A percentile compares a stretch with the other conserved stretches of the same genome.
Evolutionary conservation across 345 rosid genomes (phyloP).

Genomic region (Brassica carinata): DNA sequence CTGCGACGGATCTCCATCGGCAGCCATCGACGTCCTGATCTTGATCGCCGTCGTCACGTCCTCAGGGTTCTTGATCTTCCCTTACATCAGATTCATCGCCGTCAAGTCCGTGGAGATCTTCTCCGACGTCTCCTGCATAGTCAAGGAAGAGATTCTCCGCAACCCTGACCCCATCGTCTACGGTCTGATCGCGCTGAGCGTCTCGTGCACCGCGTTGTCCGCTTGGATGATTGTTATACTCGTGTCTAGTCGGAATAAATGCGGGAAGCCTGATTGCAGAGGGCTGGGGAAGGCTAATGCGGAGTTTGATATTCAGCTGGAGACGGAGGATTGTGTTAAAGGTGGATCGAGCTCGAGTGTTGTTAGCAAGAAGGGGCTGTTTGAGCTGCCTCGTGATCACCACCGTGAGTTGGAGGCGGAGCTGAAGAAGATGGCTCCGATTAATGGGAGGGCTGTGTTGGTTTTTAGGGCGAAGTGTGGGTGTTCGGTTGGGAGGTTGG

Average conservation of each 20-base stretch:
- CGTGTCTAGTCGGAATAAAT: constrained; percentile 60
- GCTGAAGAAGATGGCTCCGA: constrained; percentile 81
- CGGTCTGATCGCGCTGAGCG: constrained; percentile 66
- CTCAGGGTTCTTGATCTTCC: constrained; percentile 73
- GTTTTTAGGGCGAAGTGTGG: constrained; percentile 74
- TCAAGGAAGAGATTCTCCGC: constrained; percentile 63
- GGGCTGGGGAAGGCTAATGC: constrained; percentile 74
- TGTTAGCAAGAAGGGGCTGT: constrained; percentile 56
- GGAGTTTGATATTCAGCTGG: constrained; percentile 88
- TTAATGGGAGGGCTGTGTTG: constrained; percentile 72
- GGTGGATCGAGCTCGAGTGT: constrained; percentile 46
- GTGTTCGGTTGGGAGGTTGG: constrained; percentile 81
- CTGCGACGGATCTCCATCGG: constrained; percentile 72
- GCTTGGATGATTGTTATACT: constrained; percentile 60
- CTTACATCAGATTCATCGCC: constrained; percentile 54
- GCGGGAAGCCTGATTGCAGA: constrained; percentile 80
- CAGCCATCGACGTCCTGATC: constrained; percentile 71
- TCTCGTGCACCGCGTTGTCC: constrained; percentile 61
- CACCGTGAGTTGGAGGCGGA: constrained; percentile 72
- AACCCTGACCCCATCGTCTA: constrained; percentile 70
- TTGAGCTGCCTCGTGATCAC: constrained; percentile 72
- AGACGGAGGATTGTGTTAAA: constrained; percentile 85
- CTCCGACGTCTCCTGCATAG: constrained; percentile 48
- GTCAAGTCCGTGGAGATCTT: constrained; percentile 46
- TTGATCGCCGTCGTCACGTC: constrained; percentile 73